Percentiles rank a stretch among this genome's conserved stretches.
Evolutionary conservation across 208 protist genomes (phyloP).

Genomic region (Acanthamoeba healyi): DNA sequence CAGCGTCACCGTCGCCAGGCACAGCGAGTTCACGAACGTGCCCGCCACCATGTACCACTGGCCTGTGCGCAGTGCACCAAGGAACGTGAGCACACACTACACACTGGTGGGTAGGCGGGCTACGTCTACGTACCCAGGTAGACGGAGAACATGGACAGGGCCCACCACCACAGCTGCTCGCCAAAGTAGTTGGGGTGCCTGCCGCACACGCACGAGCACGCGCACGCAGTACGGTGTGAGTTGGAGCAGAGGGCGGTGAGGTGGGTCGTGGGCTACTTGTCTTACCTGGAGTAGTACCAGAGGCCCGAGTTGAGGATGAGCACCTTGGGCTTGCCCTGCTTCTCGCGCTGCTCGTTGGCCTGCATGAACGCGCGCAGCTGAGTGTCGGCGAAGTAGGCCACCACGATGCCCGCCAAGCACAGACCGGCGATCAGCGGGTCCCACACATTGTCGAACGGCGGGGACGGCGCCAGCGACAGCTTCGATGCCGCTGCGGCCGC

Average conservation of each 20-base stretch:
- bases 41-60: slow-evolving; percentile 67
- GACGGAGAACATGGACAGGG: slow-evolving; percentile 30
- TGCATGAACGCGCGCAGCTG: slow-evolving; percentile 72
- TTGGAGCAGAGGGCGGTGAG: no score
- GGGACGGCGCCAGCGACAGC: not conserved
- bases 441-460: slow-evolving; percentile 55
- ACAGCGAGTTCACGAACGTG: slow-evolving; percentile 71
- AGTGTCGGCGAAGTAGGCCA: slow-evolving; percentile 73
- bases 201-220: not conserved
- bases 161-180: slow-evolving; percentile 72
- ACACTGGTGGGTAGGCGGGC: not conserved
- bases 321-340: slow-evolving; percentile 63
- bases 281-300: slow-evolving; percentile 71
- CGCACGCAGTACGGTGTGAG: not conserved
- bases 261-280: no score
- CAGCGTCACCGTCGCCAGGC: slow-evolving; percentile 66
- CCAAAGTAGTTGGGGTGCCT: slow-evolving; percentile 76
- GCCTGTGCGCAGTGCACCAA: not conserved
- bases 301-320: slow-evolving; percentile 69
- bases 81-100: not conserved
- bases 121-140: not conserved
- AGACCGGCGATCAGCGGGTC: slow-evolving; percentile 9
- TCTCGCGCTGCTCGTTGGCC: slow-evolving; percentile 63
- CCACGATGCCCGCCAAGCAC: slow-evolving; percentile 52
- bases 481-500: not conserved